Evolutionary conservation across 257 asterid species (phyloP).

Genomic region (Gentiana dahurica): DNA sequence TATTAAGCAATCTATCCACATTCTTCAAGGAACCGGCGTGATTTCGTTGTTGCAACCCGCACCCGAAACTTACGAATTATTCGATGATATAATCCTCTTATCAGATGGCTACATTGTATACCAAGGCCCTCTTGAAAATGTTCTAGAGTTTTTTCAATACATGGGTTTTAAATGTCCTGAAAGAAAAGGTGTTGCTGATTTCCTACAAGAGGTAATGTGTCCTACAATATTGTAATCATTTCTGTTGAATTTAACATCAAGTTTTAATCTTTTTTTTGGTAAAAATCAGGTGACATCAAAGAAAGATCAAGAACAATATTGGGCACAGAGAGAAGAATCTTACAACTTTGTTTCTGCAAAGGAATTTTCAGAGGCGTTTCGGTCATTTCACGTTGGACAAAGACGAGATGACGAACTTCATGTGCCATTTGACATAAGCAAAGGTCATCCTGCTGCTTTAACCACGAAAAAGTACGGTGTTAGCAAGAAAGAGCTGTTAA

Average conservation of each 20-base stretch:
- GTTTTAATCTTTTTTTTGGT: not conserved
- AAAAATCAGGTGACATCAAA: slow-evolving; percentile 57
- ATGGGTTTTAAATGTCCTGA: slow-evolving; percentile 84
- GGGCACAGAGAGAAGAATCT: slow-evolving; percentile 52
- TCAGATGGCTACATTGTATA: slow-evolving; percentile 76
- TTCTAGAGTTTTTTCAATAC: slow-evolving; percentile 56
- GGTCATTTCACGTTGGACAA: slow-evolving; percentile 55
- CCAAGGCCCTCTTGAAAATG: slow-evolving; percentile 79
- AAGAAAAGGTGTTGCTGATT: slow-evolving; percentile 91
- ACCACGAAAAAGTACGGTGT: slow-evolving; percentile 53
- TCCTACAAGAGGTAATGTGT: slow-evolving; percentile 68
- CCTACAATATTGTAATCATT: too few species aligned
- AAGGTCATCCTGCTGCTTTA: slow-evolving; percentile 62
- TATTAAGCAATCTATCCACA: slow-evolving; percentile 62
- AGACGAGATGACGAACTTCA: slow-evolving; percentile 59
- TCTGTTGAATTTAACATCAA: too few species aligned
- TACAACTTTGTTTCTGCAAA: slow-evolving; percentile 39
- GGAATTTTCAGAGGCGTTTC: slow-evolving; percentile 70
- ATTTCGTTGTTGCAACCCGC: slow-evolving; percentile 91
- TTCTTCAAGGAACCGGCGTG: slow-evolving; percentile 70
- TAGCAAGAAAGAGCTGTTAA: slow-evolving; percentile 59
- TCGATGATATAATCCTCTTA: slow-evolving; percentile 71
- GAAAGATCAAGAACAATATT: slow-evolving; percentile 84
- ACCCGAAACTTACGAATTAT: slow-evolving; percentile 72
- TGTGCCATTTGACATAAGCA: slow-evolving; percentile 54